Conservation (phyloP, 2,329 filamentous ascomycete genomes). For the Bipolaris oryzae region DNA sequence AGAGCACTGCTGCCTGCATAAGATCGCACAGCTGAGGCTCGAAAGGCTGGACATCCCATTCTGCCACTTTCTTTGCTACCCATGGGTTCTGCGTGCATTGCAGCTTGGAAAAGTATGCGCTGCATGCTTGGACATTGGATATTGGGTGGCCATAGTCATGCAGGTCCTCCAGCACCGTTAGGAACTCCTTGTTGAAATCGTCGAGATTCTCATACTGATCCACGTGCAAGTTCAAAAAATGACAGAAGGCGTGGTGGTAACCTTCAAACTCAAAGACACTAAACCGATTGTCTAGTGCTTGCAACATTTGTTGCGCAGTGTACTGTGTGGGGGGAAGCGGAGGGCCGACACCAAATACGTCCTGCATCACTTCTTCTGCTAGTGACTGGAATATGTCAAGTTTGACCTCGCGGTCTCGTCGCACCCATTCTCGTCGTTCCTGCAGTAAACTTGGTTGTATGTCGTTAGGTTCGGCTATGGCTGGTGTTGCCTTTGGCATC, state of each 20-base stretch:
- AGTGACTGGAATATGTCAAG: constrained; percentile 47
- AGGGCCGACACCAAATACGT: constrained; percentile 44
- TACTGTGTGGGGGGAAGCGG: constrained; percentile 41
- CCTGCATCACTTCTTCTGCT: constrained; percentile 46
- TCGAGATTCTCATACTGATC: constrained; percentile 41
- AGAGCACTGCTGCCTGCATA: constrained; percentile 41
- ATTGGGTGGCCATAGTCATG: constrained; percentile 43
- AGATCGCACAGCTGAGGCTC: constrained; percentile 33
- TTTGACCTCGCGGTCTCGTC: constrained; percentile 46
- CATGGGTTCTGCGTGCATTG: constrained; percentile 47
- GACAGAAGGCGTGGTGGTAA: constrained; percentile 47
- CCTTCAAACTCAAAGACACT: constrained; percentile 40
- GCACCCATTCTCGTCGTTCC: constrained; percentile 44
- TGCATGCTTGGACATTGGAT: constrained; percentile 44
- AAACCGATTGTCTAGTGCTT: constrained; percentile 39
- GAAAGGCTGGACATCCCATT: constrained; percentile 35
- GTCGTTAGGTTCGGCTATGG: constrained; percentile 22
- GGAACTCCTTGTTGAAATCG: constrained; percentile 46
- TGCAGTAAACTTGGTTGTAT: constrained; percentile 42
- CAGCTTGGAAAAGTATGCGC: constrained; percentile 48
- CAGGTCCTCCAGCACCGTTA: constrained; percentile 40
- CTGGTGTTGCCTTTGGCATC: constrained; percentile 39
- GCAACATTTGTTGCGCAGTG: constrained; percentile 42
- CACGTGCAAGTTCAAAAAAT: constrained; percentile 47
- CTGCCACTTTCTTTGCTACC: constrained; percentile 42